A percentile compares a stretch with the other conserved stretches of the same genome.
Conservation (phyloP, 1,284 basidiomycete species). For the Malassezia slooffiae region DNA sequence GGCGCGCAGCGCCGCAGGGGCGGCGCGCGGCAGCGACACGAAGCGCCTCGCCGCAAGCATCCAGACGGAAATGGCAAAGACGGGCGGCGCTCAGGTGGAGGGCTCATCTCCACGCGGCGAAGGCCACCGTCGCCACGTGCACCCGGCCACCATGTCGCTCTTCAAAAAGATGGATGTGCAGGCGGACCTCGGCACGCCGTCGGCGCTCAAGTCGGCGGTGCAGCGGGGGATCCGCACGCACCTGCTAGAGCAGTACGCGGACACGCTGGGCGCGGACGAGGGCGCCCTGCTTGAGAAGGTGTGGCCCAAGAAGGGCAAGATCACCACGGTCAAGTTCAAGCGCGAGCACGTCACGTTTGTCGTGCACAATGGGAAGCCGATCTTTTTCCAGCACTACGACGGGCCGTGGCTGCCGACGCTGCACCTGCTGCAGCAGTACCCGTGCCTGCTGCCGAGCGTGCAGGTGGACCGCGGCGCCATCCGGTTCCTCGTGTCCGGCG, state of each 20-base stretch:
- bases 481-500: slow-evolving; percentile 76
- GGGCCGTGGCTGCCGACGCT: slow-evolving; percentile 82
- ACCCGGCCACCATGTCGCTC: slow-evolving; percentile 30
- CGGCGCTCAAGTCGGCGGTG: slow-evolving; percentile 87
- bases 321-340: slow-evolving; percentile 83
- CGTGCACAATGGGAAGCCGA: slow-evolving; percentile 69
- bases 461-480: slow-evolving; percentile 93
- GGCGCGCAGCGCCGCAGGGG: neutral
- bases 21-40: too few relatives aligned
- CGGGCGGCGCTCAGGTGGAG: too few relatives aligned
- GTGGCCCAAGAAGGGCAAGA: slow-evolving; percentile 96
- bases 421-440: slow-evolving; percentile 82
- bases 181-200: slow-evolving; percentile 79
- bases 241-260: slow-evolving; percentile 71
- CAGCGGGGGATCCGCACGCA: slow-evolving; percentile 75
- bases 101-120: too few relatives aligned
- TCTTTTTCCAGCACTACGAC: slow-evolving; percentile 96
- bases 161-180: slow-evolving; percentile 52
- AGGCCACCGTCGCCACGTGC: too few relatives aligned
- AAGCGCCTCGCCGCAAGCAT: too few relatives aligned
- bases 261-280: slow-evolving; percentile 49
- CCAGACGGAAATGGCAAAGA: too few relatives aligned
- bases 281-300: slow-evolving; percentile 66
- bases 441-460: slow-evolving; percentile 74
- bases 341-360: slow-evolving; percentile 91